Conservation (phyloP, 1,284 basidiomycete species). For the Boletus mariae region DNA sequence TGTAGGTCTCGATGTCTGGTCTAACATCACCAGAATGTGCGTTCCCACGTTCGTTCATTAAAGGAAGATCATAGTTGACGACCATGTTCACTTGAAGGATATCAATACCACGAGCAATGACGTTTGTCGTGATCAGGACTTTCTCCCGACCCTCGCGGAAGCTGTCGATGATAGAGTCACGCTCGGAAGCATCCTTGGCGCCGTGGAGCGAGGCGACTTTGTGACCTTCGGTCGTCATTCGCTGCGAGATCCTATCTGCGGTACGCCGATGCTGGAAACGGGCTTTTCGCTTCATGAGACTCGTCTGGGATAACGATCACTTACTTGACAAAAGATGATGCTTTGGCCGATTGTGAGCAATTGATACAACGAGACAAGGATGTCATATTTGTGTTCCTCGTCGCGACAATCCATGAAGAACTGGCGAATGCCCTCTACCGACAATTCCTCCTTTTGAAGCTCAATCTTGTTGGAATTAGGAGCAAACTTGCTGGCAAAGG, state of each 20-base stretch:
- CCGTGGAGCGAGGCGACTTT: conserved; percentile 96
- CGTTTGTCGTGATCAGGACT: conserved; percentile 98
- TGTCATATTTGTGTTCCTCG: conserved; percentile 94
- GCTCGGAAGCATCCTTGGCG: conserved; percentile 84
- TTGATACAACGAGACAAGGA: conserved; percentile 88
- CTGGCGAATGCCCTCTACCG: conserved; percentile 93
- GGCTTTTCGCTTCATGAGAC: conserved; percentile 4
- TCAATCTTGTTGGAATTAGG: conserved; percentile 96
- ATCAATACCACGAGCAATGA: conserved; percentile 97
- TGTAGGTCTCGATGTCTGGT: conserved; percentile 96
- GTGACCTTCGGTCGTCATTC: conserved; percentile 93
- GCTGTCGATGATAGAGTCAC: conserved; percentile 90
- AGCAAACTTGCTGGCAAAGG: conserved; percentile 89
- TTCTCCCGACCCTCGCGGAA: conserved; percentile 97
- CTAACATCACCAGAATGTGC: conserved; percentile 41
- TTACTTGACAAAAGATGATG: conserved; percentile 93
- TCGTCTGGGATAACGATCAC: conserved; percentile 18
- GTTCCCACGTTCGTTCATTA: conserved; percentile 67
- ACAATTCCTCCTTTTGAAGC: conserved; percentile 91
- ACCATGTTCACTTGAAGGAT: conserved; percentile 99
- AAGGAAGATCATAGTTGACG: conserved; percentile 96
- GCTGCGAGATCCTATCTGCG: conserved; percentile 87
- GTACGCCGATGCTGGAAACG: conserved; percentile 74
- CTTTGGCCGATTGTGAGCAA: conserved; percentile 94
- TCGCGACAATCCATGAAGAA: conserved; percentile 95